Conservation (phyloP, 352 stramenopile genomes). For the Globisporangium uncinulatum region DNA sequence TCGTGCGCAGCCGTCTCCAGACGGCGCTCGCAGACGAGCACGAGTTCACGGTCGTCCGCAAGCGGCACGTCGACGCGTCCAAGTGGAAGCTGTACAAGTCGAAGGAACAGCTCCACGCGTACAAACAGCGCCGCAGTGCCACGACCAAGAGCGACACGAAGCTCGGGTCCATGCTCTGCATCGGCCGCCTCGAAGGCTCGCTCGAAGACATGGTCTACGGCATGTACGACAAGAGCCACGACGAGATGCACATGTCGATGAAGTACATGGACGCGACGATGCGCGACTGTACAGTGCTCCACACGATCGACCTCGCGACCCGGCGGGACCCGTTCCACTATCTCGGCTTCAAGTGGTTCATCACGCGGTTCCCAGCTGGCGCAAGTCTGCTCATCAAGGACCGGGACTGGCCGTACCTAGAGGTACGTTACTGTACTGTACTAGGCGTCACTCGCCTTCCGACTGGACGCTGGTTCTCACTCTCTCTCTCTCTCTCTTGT, state of each 20-base stretch:
- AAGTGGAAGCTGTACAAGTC: slow-evolving; percentile 44
- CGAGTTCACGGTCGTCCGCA: slow-evolving; percentile 15
- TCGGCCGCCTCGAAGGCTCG: slow-evolving; percentile 34
- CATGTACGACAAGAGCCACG: slow-evolving; percentile 25
- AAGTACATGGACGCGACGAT: slow-evolving; percentile 18
- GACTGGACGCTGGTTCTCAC: background rate
- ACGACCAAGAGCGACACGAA: slow-evolving; percentile 12
- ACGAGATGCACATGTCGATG: slow-evolving; percentile 30
- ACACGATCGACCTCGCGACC: slow-evolving; percentile 31
- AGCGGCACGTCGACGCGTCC: slow-evolving; percentile 21
- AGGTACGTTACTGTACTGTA: slow-evolving; percentile 14
- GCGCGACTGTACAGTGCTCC: slow-evolving; percentile 32
- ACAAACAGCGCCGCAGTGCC: slow-evolving; percentile 20
- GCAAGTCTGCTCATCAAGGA: slow-evolving; percentile 16
- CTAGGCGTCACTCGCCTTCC: too few relatives aligned
- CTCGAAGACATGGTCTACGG: slow-evolving; percentile 49
- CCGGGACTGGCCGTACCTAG: slow-evolving; percentile 24
- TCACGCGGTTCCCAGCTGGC: slow-evolving; percentile 22
- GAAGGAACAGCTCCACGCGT: slow-evolving; percentile 37
- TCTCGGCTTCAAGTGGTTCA: slow-evolving; percentile 41
- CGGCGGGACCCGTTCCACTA: slow-evolving; percentile 36
- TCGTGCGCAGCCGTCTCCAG: slow-evolving; percentile 23
- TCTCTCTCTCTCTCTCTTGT: background rate
- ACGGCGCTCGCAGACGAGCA: slow-evolving; percentile 29
- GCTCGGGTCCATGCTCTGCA: slow-evolving; percentile 20